Base-by-base conservation (phyloP, 139 green algal species). In the Trebouxia sp. region DNA sequence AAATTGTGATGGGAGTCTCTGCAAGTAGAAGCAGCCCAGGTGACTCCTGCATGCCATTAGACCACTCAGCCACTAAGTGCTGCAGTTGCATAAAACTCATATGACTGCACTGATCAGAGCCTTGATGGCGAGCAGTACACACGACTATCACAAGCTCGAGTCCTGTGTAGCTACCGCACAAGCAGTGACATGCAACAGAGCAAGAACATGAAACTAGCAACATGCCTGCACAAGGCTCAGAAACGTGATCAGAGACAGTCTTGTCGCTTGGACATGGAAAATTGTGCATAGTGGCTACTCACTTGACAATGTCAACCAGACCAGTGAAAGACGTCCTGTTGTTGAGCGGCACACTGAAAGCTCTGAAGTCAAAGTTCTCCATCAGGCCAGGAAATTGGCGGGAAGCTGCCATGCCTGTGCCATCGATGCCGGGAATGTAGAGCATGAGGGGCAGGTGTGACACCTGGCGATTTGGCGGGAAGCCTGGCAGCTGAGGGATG, bases 361-460 rank as follows among this genome's bases (percentile, higher is more conserved):
- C 83, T 5, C 87, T 83, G 78, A 98, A 82, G 80, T 97, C 92
- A 81, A 97, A 98, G 1, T 48, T 39, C 1, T 81, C 17, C 6
- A 83, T 75, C 39, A 97, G 88, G 1, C 28, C 39, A 3, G 88
- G 88, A 79, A 97, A 97, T 86, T 97, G 92, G 24, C 86, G 85
- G 32, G 88, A 90, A 1, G 92, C 94, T 3, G 91, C 91, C 72
- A 96, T 82, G 2, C 93, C 92, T 9, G 86, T 94, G 43, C 93
- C 93, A 72, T 96, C 92, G 24, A 97, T 92, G n/a, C 88, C 88
- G 17, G 93, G 91, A 9, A 97, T 81, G 82, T 96, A 97, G 14
- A 96, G 67, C 85, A 97, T 78, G 6, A 96, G 82, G 1, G 93
- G 93, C 24, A 96, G 89, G 1, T 67, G 48, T 51, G 83, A 39